Percentiles rank a stretch among this genome's conserved stretches.
phyloP scores from a whole-genome alignment of 768 basidiomycete species.

The Tylopilus sp. region DNA sequence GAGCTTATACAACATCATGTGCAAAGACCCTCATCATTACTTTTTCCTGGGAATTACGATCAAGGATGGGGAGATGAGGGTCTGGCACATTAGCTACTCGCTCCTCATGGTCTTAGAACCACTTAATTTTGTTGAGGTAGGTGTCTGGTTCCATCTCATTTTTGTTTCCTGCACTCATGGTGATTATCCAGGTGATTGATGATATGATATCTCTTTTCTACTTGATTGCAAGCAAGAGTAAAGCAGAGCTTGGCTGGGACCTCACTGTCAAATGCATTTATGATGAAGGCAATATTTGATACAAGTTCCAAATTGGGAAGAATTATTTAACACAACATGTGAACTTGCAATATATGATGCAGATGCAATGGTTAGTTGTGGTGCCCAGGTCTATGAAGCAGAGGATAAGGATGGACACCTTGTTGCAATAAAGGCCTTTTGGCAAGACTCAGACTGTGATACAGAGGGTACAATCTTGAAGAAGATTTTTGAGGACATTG shows the following conservation, averaged over 20 bases:
- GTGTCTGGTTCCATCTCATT: too few relatives aligned
- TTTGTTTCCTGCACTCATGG: too few relatives aligned
- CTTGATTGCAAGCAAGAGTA: not conserved
- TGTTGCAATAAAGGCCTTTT: not conserved
- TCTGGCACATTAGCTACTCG: too few relatives aligned
- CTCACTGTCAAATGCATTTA: not conserved
- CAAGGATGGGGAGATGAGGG: too few relatives aligned
- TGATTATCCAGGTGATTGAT: slow-evolving; percentile 10
- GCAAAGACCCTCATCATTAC: too few relatives aligned
- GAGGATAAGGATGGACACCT: not conserved
- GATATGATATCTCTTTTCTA: slow-evolving; percentile 6
- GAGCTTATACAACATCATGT: too few relatives aligned
- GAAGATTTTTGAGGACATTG: not conserved
- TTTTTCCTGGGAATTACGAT: too few relatives aligned
- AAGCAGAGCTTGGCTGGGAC: not conserved
- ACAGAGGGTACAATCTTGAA: not conserved
- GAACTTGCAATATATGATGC: not conserved
- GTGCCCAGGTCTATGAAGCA: not conserved
- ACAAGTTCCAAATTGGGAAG: not conserved
- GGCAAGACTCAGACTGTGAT: not conserved
- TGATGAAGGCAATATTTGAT: not conserved
- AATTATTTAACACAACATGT: not conserved
- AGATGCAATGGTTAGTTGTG: not conserved
- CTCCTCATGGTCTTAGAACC: too few relatives aligned
- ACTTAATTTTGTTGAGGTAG: too few relatives aligned